Base-by-base conservation (phyloP, 345 rosid genomes). In the Camelina neglecta region DNA sequence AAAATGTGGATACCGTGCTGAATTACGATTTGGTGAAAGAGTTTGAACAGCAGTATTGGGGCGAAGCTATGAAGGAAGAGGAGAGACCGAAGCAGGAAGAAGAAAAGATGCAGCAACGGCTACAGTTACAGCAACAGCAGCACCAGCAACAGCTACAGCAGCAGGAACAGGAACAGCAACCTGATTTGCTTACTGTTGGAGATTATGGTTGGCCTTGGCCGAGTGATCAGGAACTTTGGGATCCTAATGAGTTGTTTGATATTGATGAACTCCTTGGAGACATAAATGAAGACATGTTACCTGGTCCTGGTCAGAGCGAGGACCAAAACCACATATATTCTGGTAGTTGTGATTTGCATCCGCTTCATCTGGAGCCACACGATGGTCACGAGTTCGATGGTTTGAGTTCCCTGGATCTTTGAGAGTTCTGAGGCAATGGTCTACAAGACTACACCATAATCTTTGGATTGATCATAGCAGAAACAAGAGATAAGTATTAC, bases 161-260 rank as follows among this genome's bases (percentile, higher is more conserved):
- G 15, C 51, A 33, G 18, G 10, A 59, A 1, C 81, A 3, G 23
- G 23, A 5, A 5, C 58, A 38, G 6, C 49, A 48, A 29, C 3
- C 11, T 21, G 73, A 60, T 41, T 20, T 33, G 50, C 81, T 66
- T 49, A 59, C 45, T 41, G 69, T 72, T 51, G 77, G 24, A n/a
- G 81, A 66, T 72, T 72, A 59, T 50, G 65, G 73, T 10, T 78
- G 77, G 81, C 3, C 57, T 50, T 50, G 57, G 29, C 7, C 42
- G 8, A 48, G 65, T 35, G 78, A 44, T 11, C 42, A 42, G 24
- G 29, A 7, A 1, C 23, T 18, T n/a, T 81, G 77, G 82, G 67
- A 54, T 1, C 13, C 69, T 20, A 83, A 85, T 23, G 88, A 92
- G 35, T 18, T 84, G 67, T 88, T 92, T 49, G 89, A 86, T 65